These are phyloP conservation scores for Yamadazyma insecticola DNA, from an alignment of 805 yeast species.

Conservation along the genomic window DNA sequence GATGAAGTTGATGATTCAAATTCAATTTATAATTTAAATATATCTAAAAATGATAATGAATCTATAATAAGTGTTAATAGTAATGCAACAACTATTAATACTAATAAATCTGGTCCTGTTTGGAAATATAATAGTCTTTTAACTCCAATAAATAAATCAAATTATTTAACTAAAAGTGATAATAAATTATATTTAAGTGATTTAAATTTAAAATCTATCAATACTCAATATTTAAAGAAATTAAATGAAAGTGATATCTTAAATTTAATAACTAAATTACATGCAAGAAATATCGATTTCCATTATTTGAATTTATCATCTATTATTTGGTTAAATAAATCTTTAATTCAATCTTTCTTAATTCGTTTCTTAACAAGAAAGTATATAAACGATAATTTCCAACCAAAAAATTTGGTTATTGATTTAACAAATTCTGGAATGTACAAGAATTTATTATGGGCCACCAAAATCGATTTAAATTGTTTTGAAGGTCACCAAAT, in stretches of 20 bases:
- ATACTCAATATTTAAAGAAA: constrained; percentile 23
- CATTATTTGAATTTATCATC: constrained; percentile 38
- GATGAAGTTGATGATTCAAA: constrained; percentile 11
- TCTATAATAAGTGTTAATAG: not conserved
- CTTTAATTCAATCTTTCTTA: constrained; percentile 31
- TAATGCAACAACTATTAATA: constrained; percentile 1
- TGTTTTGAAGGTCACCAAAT: constrained; percentile 20
- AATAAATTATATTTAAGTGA: constrained; percentile 36
- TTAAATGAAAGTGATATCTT: constrained; percentile 32
- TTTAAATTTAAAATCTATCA: constrained; percentile 36
- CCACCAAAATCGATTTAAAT: constrained; percentile 24
- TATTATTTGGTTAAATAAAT: constrained; percentile 46
- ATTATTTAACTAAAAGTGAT: constrained; percentile 25
- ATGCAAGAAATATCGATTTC: constrained; percentile 20
- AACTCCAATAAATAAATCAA: constrained; percentile 33
- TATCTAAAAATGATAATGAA: constrained; percentile 7
- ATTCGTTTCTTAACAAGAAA: constrained; percentile 18
- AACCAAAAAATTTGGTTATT: constrained; percentile 16
- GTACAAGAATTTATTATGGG: constrained; percentile 40
- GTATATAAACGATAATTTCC: constrained; percentile 5
- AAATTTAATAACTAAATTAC: constrained; percentile 21
- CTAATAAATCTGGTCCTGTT: constrained; percentile 21
- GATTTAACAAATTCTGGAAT: constrained; percentile 44
- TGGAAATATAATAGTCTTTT: constrained; percentile 35
- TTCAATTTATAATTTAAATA: constrained; percentile 10